A percentile compares a stretch with the other conserved stretches of the same genome.
Evolutionary conservation across 768 basidiomycete genomes (phyloP).

Genomic region (Leucosporidium scottii): DNA sequence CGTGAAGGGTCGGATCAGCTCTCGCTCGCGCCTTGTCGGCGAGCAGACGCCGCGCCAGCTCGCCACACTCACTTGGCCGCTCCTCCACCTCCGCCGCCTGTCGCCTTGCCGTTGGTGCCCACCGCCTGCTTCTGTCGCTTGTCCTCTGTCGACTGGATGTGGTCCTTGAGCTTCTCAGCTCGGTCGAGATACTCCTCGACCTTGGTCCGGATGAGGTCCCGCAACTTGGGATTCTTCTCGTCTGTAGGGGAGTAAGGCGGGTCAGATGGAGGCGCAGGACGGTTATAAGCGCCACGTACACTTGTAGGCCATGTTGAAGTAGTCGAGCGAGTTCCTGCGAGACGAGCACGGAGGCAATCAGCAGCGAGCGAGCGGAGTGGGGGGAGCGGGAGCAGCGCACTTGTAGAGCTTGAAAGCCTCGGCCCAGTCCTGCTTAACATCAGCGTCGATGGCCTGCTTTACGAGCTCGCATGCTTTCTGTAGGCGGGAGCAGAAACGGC

Average conservation of each 20-base stretch:
- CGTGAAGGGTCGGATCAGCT: neutral
- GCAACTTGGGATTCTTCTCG: conserved; percentile 92
- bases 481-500: neutral
- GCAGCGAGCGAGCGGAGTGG: neutral
- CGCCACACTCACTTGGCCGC: conserved; percentile 25
- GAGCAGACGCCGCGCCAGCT: neutral
- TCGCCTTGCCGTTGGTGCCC: conserved; percentile 49
- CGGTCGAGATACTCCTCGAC: conserved; percentile 84
- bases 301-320: conserved; percentile 95
- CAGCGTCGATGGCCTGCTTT: conserved; percentile 55
- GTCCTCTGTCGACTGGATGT: conserved; percentile 60
- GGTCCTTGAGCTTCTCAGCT: conserved; percentile 84
- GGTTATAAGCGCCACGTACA: conserved; percentile 48
- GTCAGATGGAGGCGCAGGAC: neutral
- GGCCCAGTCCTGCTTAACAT: conserved; percentile 82
- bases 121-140: conserved; percentile 54
- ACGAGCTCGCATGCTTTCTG: conserved; percentile 57
- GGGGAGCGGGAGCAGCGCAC: conserved; percentile 3
- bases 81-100: conserved; percentile 43
- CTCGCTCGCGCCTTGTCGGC: neutral
- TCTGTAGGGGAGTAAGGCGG: conserved; percentile 46
- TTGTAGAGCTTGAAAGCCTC: conserved; percentile 69
- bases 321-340: conserved; percentile 81
- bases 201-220: conserved; percentile 74
- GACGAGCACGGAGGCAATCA: neutral